A percentile compares a stretch with the other conserved stretches of the same genome.
Conservation (phyloP, 768 basidiomycete species). For the Zangia roseola region DNA sequence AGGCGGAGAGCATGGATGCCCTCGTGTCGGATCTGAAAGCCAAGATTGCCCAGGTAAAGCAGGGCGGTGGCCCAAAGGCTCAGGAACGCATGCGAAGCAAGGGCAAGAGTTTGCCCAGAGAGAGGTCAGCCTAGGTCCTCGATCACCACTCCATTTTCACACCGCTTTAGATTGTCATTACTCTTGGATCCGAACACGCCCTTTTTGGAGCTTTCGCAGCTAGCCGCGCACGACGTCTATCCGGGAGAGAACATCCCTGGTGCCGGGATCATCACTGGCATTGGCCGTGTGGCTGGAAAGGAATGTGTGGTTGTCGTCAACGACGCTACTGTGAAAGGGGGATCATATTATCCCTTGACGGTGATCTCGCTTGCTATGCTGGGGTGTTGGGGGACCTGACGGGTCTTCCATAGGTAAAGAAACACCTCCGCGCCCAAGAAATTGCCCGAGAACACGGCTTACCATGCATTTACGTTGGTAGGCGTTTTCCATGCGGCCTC, state of each 20-base stretch:
- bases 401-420: constrained; percentile 66
- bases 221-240: constrained; percentile 90
- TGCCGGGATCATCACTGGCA: constrained; percentile 88
- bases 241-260: constrained; percentile 72
- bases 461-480: constrained; percentile 91
- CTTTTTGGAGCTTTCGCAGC: constrained; percentile 82
- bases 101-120: constrained; percentile 82
- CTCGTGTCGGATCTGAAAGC: constrained; percentile 63
- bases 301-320: constrained; percentile 93
- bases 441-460: constrained; percentile 88
- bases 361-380: constrained; percentile 35
- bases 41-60: constrained; percentile 56
- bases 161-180: constrained; percentile 52
- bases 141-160: constrained; percentile 1
- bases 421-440: constrained; percentile 92
- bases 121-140: constrained; percentile 50
- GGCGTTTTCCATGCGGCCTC: constrained; percentile 21
- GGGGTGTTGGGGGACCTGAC: not conserved
- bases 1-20: constrained; percentile 65
- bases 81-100: constrained; percentile 70
- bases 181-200: constrained; percentile 85
- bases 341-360: constrained; percentile 88
- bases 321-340: constrained; percentile 92
- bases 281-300: constrained; percentile 72
- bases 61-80: constrained; percentile 75